Conservation (phyloP, 2,329 filamentous ascomycete species). For the Scedosporium apiospermum region DNA sequence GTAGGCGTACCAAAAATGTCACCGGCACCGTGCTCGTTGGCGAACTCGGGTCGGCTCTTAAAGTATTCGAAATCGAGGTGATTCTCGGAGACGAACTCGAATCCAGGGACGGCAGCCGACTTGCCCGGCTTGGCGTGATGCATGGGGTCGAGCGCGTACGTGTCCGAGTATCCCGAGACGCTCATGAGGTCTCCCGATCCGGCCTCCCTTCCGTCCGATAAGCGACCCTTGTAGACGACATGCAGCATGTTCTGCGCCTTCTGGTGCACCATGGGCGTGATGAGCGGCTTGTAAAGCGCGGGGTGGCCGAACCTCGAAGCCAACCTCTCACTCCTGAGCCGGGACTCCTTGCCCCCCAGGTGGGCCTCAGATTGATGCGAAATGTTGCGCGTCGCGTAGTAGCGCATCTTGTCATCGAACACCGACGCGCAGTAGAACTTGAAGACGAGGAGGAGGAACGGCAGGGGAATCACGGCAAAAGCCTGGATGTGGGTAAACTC, state of each 20-base stretch:
- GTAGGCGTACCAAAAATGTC: conserved; percentile 51
- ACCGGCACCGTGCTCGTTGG: conserved; percentile 68
- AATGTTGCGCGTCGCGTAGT: conserved; percentile 60
- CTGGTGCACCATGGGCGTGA: conserved; percentile 90
- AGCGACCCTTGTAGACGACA: conserved; percentile 75
- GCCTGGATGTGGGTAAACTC: conserved; percentile 52
- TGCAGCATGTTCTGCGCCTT: conserved; percentile 80
- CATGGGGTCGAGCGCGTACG: conserved; percentile 76
- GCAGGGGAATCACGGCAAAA: conserved; percentile 61
- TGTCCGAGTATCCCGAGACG: conserved; percentile 70
- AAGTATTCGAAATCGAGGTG: conserved; percentile 86
- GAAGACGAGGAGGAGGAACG: conserved; percentile 70
- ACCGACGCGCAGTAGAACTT: conserved; percentile 70
- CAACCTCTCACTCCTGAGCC: conserved; percentile 56
- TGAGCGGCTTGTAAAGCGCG: conserved; percentile 77
- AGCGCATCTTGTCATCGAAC: conserved; percentile 75
- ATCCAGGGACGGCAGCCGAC: conserved; percentile 50
- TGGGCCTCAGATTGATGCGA: conserved; percentile 33
- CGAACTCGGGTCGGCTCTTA: conserved; percentile 84
- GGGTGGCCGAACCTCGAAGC: conserved; percentile 81
- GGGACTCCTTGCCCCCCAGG: conserved; percentile 39
- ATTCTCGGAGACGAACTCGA: conserved; percentile 81
- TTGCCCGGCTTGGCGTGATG: conserved; percentile 39
- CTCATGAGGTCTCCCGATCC: conserved; percentile 46
- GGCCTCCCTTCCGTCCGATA: conserved; percentile 56